A percentile compares a stretch with the other conserved stretches of the same genome.
phyloP scores from a whole-genome alignment of 768 basidiomycete genomes.

The Boletus vinaceobasis region DNA sequence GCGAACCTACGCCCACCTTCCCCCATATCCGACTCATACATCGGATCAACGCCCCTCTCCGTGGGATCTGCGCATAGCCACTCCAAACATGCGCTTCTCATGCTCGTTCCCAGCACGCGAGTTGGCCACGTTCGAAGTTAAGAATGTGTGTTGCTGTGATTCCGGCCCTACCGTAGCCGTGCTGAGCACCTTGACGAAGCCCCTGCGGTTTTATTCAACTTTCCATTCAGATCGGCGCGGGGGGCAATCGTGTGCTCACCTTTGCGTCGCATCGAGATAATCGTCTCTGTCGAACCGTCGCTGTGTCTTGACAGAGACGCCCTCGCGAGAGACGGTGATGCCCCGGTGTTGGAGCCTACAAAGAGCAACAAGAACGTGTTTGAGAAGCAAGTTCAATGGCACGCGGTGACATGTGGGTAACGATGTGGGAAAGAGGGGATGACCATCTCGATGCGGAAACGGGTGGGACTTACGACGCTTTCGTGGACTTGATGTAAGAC shows the following conservation, averaged over 20 bases:
- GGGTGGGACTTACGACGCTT: slow-evolving; percentile 46
- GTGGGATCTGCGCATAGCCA: slow-evolving; percentile 3
- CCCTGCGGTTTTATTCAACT: slow-evolving; percentile 23
- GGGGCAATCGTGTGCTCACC: slow-evolving; percentile 35
- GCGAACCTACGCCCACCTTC: no score
- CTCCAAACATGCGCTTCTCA: slow-evolving; percentile 1
- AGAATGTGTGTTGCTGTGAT: slow-evolving; percentile 5
- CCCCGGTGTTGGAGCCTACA: slow-evolving; percentile 48
- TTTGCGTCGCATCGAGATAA: slow-evolving; percentile 71
- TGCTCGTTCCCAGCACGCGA: not conserved
- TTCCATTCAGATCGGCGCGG: no score
- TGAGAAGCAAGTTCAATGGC: no score
- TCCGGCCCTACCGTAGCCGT: slow-evolving; percentile 39
- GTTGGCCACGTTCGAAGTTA: not conserved
- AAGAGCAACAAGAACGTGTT: not conserved
- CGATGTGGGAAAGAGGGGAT: no score
- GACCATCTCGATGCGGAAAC: not conserved
- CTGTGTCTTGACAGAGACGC: slow-evolving; percentile 63
- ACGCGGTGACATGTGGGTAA: no score
- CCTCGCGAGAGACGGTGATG: slow-evolving; percentile 52
- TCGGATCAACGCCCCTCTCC: not conserved
- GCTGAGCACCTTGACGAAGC: slow-evolving; percentile 50
- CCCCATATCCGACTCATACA: not conserved
- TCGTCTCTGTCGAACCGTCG: slow-evolving; percentile 57
- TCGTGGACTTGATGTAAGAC: slow-evolving; percentile 45